Evolutionary conservation across 1,139 yeast genomes (phyloP), one percentile per base, ranked within the genome.

Genomic region (Geotrichum bryndzae): DNA sequence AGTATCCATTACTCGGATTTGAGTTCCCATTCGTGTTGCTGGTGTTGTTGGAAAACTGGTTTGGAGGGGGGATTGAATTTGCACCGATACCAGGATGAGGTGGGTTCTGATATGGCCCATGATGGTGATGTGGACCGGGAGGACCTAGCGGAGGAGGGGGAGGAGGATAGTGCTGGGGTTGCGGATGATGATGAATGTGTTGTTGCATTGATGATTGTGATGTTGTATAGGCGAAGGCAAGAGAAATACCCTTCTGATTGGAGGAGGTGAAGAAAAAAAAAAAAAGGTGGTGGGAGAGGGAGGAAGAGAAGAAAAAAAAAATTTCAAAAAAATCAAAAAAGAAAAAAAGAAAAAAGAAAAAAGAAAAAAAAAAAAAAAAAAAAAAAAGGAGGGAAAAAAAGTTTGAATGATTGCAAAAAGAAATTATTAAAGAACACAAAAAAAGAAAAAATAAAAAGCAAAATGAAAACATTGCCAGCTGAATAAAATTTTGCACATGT

Each of bases 151-250:
- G 45, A 18, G 18, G 18, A 18, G 18, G 51, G 10, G 57, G 52
- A 31, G 53, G 53, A 23, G 53, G 48, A 13, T 48, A 33, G 18
- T 38, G 53, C 27, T 56, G 53, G 18, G 35, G 52, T 11, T 51
- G 33, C 8, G 7, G 53, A 11, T 23, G 53, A 10, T 51, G 53
- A 27, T 51, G 53, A 23, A 23, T 11, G 25, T 23, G 53, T 45
- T 56, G 58, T 25, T 33, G 58, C 58, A 56, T 56, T 35, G 58
- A 15, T 48, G 50, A 53, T 18, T 56, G 57, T 41, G 53, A 45
- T 18, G 52, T 51, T 23, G 38, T 25, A 6, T 51, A 27, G 38
- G 11, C 33, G 38, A 22, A 33, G 15, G 51, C 33, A 27, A 13
- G 22, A 13, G 15, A 18, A 48, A 8, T 56, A 56, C 53, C 58